Evolutionary conservation across 2,329 filamentous ascomycete species (phyloP).

Genomic region (Myriangium duriaei): DNA sequence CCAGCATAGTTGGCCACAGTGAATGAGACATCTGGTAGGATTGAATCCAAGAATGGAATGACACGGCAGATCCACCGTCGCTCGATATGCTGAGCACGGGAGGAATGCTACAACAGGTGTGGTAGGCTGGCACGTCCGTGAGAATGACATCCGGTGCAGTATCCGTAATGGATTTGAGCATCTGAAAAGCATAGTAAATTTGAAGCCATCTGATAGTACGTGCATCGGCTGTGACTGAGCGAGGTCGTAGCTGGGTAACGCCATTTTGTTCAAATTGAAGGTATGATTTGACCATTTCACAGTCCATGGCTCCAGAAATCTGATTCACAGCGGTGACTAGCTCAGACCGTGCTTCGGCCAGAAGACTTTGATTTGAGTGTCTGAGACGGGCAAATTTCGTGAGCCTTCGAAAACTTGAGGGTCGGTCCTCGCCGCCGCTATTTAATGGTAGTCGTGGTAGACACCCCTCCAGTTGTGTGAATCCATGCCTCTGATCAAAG

Average conservation of each 20-base stretch:
- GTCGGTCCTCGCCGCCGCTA: too few relatives aligned
- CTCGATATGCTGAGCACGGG: conserved; percentile 39
- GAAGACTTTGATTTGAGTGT: too few relatives aligned
- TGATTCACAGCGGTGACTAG: conserved; percentile 38
- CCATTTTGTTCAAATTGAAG: conserved; percentile 55
- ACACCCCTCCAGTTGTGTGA: conserved; percentile 48
- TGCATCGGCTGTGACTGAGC: conserved; percentile 50
- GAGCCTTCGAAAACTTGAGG: too few relatives aligned
- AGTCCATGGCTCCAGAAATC: conserved; percentile 25
- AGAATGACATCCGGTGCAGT: conserved; percentile 30
- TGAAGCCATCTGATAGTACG: conserved; percentile 70
- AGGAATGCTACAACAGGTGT: conserved; percentile 13
- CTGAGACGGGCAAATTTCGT: too few relatives aligned
- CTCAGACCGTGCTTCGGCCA: conserved; percentile 41
- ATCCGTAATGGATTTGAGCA: conserved; percentile 51
- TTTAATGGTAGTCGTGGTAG: conserved; percentile 56
- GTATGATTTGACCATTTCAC: conserved; percentile 53
- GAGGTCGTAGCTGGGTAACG: conserved; percentile 44
- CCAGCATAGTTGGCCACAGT: too few relatives aligned
- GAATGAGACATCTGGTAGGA: too few relatives aligned
- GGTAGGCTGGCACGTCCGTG: neutral
- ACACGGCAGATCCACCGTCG: conserved; percentile 46
- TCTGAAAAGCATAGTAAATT: conserved; percentile 61
- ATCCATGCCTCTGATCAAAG: conserved; percentile 52
- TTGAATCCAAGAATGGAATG: conserved; percentile 39